Conservation (phyloP, 1,284 basidiomycete genomes). For the Coniferiporia sulphurascens region DNA sequence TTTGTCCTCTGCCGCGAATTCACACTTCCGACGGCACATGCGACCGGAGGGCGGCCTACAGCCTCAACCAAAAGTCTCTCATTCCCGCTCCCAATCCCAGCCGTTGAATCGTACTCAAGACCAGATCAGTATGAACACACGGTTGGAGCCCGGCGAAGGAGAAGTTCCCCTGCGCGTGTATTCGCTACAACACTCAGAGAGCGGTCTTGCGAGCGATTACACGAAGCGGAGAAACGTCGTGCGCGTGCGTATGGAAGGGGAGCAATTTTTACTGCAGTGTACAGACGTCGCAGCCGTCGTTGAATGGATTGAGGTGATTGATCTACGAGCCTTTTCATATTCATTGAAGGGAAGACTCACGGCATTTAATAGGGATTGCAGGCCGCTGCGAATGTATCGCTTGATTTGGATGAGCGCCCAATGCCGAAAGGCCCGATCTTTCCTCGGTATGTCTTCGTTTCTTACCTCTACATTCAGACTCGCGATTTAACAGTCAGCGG, state of each 20-base stretch:
- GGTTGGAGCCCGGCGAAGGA: slow-evolving; percentile 43
- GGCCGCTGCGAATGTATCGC: slow-evolving; percentile 87
- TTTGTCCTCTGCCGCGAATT: slow-evolving; percentile 7
- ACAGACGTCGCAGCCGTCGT: slow-evolving; percentile 83
- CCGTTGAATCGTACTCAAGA: background rate
- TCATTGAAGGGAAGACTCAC: background rate
- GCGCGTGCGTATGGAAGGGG: slow-evolving; percentile 87
- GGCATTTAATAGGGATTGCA: slow-evolving; percentile 59
- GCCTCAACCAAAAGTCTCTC: background rate
- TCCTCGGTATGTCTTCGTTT: slow-evolving; percentile 33
- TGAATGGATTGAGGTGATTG: slow-evolving; percentile 89
- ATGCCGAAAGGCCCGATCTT: slow-evolving; percentile 86
- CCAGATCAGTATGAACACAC: slow-evolving; percentile 20
- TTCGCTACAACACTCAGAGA: slow-evolving; percentile 87
- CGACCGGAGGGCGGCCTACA: background rate
- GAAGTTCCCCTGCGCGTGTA: slow-evolving; percentile 52
- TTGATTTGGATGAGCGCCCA: slow-evolving; percentile 85
- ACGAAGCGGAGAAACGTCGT: slow-evolving; percentile 92
- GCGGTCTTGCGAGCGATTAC: slow-evolving; percentile 93
- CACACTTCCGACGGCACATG: background rate
- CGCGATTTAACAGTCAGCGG: too few relatives aligned
- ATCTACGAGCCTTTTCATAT: slow-evolving; percentile 10
- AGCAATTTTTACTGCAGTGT: slow-evolving; percentile 95
- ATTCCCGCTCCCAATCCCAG: slow-evolving; percentile 21
- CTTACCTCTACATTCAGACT: too few relatives aligned